Percentiles rank a stretch among this genome's conserved stretches.
Evolutionary conservation across 2,329 filamentous ascomycete genomes (phyloP).

Genomic region (Stachybotrys elegans): DNA sequence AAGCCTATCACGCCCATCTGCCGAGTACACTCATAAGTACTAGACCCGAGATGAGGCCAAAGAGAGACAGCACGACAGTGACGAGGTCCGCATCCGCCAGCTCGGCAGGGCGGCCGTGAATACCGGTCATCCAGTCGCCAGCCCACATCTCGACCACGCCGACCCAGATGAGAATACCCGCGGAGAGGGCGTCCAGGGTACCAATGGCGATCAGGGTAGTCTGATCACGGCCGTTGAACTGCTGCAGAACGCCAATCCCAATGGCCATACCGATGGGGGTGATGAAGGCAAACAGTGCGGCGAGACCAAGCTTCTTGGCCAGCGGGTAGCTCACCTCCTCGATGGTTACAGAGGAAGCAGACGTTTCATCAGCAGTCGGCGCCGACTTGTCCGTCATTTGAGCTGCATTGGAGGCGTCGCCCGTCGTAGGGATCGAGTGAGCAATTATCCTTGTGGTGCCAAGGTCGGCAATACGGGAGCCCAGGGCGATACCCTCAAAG

Average conservation of each 20-base stretch:
- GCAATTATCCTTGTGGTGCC: conserved; percentile 24
- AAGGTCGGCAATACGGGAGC: conserved; percentile 62
- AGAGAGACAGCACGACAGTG: conserved; percentile 44
- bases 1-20: conserved; percentile 59
- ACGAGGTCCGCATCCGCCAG: conserved; percentile 44
- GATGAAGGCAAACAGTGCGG: conserved; percentile 59
- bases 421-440: conserved; percentile 14
- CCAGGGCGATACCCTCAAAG: conserved; percentile 72
- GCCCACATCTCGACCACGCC: conserved; percentile 77
- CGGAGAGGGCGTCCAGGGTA: conserved; percentile 67
- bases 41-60: conserved; percentile 56
- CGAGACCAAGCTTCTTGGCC: conserved; percentile 56
- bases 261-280: conserved; percentile 79
- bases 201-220: conserved; percentile 67
- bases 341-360: conserved; percentile 7
- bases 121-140: conserved; percentile 61
- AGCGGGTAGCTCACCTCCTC: conserved; percentile 25
- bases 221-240: conserved; percentile 69
- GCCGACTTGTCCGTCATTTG: conserved; percentile 15
- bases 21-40: conserved; percentile 67
- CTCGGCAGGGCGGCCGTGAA: conserved; percentile 36
- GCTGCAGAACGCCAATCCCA: conserved; percentile 63
- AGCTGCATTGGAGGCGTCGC: conserved; percentile 21
- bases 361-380: conserved; percentile 6
- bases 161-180: conserved; percentile 76